phyloP scores from a whole-genome alignment of 371 early-diverging fungal species.

The Mucor circinelloides region DNA sequence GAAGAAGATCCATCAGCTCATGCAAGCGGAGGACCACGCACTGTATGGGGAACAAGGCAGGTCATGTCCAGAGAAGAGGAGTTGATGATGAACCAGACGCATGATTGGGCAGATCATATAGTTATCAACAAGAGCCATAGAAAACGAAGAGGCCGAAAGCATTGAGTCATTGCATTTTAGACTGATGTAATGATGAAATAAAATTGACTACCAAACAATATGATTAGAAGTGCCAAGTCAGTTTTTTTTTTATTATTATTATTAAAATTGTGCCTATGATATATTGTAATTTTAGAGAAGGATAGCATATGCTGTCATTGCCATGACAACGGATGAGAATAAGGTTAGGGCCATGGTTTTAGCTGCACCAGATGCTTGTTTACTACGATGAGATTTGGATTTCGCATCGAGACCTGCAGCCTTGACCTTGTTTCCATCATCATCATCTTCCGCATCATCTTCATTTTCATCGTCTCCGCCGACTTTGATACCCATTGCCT shows the following conservation, averaged over 20 bases:
- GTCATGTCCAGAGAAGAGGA: constrained; percentile 33
- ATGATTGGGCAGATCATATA: constrained; percentile 50
- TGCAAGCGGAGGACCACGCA: constrained; percentile 27
- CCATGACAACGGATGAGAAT: neutral
- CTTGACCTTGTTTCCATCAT: neutral
- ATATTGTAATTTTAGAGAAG: neutral
- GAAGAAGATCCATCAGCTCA: constrained; percentile 15
- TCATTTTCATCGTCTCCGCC: neutral
- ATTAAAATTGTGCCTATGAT: neutral
- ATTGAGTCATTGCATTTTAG: neutral
- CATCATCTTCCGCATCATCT: neutral
- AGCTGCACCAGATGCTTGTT: neutral
- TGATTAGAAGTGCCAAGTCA: neutral
- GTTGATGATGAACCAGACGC: neutral
- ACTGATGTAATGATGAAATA: too few relatives aligned
- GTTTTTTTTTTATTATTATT: neutral
- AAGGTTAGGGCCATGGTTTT: neutral
- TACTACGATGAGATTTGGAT: neutral
- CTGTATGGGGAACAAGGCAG: constrained; percentile 62
- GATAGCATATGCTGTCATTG: neutral
- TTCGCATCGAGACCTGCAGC: neutral
- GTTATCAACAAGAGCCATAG: constrained; percentile 33
- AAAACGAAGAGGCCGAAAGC: constrained; percentile 33
- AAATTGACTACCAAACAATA: too few relatives aligned
- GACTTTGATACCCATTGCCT: constrained; percentile 4